Evolutionary conservation across 2,329 filamentous ascomycete genomes (phyloP).

Genomic region (Balansia obtecta): DNA sequence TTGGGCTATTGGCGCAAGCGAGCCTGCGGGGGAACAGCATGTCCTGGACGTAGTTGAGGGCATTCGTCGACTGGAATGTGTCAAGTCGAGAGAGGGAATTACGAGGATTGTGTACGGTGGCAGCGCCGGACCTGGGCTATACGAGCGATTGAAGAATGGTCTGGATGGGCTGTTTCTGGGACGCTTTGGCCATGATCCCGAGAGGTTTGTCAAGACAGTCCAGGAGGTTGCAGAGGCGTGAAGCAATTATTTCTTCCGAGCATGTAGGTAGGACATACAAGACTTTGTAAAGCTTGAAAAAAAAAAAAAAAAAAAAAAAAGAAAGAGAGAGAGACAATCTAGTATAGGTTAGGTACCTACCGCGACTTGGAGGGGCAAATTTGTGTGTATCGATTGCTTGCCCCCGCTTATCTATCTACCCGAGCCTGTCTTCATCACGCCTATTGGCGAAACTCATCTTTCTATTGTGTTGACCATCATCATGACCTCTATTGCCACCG

Average conservation of each 20-base stretch:
- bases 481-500: neutral
- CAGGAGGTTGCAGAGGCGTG: slow-evolving; percentile 48
- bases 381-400: too few species aligned
- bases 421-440: too few species aligned
- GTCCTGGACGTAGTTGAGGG: slow-evolving; percentile 58
- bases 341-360: too few species aligned
- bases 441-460: too few species aligned
- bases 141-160: slow-evolving; percentile 50
- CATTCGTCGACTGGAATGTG: slow-evolving; percentile 41
- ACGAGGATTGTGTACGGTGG: slow-evolving; percentile 72
- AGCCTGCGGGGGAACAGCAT: slow-evolving; percentile 60
- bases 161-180: slow-evolving; percentile 76
- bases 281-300: too few species aligned
- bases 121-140: slow-evolving; percentile 70
- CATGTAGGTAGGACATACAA: neutral
- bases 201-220: slow-evolving; percentile 59
- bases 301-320: too few species aligned
- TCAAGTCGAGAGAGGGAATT: slow-evolving; percentile 37
- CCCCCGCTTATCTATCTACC: too few species aligned
- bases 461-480: too few species aligned
- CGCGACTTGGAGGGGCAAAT: too few species aligned
- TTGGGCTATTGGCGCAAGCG: slow-evolving; percentile 70
- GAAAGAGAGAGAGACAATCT: too few species aligned
- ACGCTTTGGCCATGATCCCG: slow-evolving; percentile 66
- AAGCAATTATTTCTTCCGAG: neutral